A percentile compares a stretch with the other conserved stretches of the same genome.
phyloP scores from a whole-genome alignment of 768 basidiomycete species.

The Chalciporus sphaerocephalus region DNA sequence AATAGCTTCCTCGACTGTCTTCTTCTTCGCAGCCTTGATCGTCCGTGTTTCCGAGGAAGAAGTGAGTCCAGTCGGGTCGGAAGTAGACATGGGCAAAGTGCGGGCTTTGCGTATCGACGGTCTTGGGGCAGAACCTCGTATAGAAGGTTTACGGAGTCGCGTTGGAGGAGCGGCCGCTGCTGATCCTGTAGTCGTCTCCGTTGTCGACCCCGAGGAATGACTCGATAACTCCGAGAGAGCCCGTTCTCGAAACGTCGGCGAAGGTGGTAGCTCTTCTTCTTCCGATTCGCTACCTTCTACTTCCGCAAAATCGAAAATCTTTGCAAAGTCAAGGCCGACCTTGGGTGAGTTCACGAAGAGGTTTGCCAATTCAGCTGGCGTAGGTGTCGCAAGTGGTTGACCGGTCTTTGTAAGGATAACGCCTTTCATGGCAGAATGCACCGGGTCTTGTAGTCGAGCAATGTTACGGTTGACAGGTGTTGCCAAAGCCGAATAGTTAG shows the following conservation, averaged over 20 bases:
- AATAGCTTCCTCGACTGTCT: background rate
- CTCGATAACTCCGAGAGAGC: conserved; percentile 26
- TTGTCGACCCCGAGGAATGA: conserved; percentile 27
- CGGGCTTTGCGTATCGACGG: conserved; percentile 21
- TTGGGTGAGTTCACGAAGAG: conserved; percentile 67
- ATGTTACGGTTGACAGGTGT: conserved; percentile 49
- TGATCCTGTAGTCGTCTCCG: conserved; percentile 18
- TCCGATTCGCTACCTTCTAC: conserved; percentile 31
- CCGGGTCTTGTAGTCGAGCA: conserved; percentile 27
- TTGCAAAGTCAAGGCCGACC: conserved; percentile 69
- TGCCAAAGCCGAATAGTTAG: conserved; percentile 30
- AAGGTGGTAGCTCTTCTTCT: conserved; percentile 37
- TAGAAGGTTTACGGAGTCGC: conserved; percentile 54
- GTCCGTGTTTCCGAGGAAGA: conserved; percentile 16
- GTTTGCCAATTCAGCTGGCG: conserved; percentile 58
- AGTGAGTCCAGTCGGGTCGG: conserved; percentile 37
- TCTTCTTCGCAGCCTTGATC: conserved; percentile 17
- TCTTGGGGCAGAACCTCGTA: conserved; percentile 38
- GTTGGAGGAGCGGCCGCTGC: conserved; percentile 37
- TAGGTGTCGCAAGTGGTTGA: conserved; percentile 66
- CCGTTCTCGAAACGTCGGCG: conserved; percentile 45
- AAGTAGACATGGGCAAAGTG: conserved; percentile 35
- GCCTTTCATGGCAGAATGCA: conserved; percentile 64
- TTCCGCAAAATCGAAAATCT: conserved; percentile 63
- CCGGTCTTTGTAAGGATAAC: conserved; percentile 79